Evolutionary conservation across 2,329 filamentous ascomycete species (phyloP).

Genomic region (Dothideomycetidae sp.): DNA sequence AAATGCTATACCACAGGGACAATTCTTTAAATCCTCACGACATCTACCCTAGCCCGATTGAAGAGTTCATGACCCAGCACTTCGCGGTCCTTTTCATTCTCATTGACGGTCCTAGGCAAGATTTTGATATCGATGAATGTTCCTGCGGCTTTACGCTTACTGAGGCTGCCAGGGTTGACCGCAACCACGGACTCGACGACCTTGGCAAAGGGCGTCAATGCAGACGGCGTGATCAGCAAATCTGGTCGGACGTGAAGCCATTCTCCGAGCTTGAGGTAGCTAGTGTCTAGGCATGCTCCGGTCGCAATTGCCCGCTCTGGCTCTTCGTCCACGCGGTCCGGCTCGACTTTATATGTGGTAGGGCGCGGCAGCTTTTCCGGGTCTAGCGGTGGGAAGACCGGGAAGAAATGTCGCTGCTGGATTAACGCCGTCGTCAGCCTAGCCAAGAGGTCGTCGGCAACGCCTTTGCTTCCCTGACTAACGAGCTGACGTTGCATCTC

Average conservation of each 20-base stretch:
- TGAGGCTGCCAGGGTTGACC: slow-evolving; percentile 79
- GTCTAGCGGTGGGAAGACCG: slow-evolving; percentile 68
- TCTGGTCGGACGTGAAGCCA: slow-evolving; percentile 80
- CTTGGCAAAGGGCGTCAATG: slow-evolving; percentile 75
- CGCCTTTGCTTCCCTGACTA: slow-evolving; percentile 68
- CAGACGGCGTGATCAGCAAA: slow-evolving; percentile 67
- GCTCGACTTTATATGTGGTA: slow-evolving; percentile 27
- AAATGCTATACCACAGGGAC: too few species aligned
- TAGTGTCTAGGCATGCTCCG: slow-evolving; percentile 67
- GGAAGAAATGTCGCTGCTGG: slow-evolving; percentile 83
- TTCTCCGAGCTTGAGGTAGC: slow-evolving; percentile 77
- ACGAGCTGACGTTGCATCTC: slow-evolving; percentile 46
- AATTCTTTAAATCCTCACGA: slow-evolving; percentile 62
- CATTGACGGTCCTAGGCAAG: slow-evolving; percentile 46
- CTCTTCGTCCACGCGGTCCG: slow-evolving; percentile 15
- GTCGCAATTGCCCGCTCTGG: slow-evolving; percentile 41
- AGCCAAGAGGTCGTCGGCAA: slow-evolving; percentile 51
- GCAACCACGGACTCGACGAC: slow-evolving; percentile 81
- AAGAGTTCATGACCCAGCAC: slow-evolving; percentile 63
- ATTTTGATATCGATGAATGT: slow-evolving; percentile 73
- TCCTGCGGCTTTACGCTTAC: slow-evolving; percentile 70
- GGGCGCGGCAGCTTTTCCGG: slow-evolving; percentile 51
- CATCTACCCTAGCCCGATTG: slow-evolving; percentile 72
- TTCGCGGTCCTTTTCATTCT: slow-evolving; percentile 42
- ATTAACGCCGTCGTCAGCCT: slow-evolving; percentile 65